These are phyloP conservation scores for Colletotrichum lupini DNA, from an alignment of 2,329 filamentous ascomycete species.

Conservation along the genomic window DNA sequence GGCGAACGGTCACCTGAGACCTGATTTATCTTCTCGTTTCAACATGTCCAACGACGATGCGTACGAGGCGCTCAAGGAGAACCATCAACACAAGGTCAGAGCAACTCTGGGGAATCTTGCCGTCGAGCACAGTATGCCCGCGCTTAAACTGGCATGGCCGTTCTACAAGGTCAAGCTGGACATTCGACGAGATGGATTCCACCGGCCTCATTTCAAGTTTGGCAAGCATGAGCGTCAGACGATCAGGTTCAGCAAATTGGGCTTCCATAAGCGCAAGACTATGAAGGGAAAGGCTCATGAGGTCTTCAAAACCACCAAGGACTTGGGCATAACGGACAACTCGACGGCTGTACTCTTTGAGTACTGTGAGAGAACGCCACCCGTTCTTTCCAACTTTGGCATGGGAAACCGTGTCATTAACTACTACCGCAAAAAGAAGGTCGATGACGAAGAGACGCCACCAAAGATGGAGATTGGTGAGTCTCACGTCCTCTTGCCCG, in stretches of 20 bases:
- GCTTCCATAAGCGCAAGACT: conserved; percentile 81
- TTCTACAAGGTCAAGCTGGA: conserved; percentile 92
- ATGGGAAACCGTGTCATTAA: conserved; percentile 98
- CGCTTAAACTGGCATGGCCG: conserved; percentile 90
- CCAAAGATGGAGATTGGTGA: conserved; percentile 90
- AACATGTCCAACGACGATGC: conserved; percentile 97
- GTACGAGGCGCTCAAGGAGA: conserved; percentile 95
- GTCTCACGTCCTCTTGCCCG: conserved; percentile 85
- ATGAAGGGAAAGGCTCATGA: conserved; percentile 84
- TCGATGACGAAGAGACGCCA: conserved; percentile 77
- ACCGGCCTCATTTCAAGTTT: conserved; percentile 82
- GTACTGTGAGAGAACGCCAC: conserved; percentile 94
- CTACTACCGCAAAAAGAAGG: conserved; percentile 88
- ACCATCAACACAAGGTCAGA: conserved; percentile 94
- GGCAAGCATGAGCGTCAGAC: conserved; percentile 73
- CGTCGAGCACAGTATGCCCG: conserved; percentile 95
- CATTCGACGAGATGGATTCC: conserved; percentile 81
- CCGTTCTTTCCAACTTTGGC: conserved; percentile 93
- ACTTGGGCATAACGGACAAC: conserved; percentile 89
- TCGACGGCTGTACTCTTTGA: conserved; percentile 89
- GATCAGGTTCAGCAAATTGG: conserved; percentile 79
- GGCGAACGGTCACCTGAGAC: conserved; percentile 75
- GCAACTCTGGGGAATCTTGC: conserved; percentile 90
- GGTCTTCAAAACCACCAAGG: conserved; percentile 82
- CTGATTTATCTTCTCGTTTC: conserved; percentile 83